Percentiles rank a stretch among this genome's conserved stretches.
phyloP scores from a whole-genome alignment of 225 moss, liverwort and hornwort species.

The Bryum argenteum region DNA sequence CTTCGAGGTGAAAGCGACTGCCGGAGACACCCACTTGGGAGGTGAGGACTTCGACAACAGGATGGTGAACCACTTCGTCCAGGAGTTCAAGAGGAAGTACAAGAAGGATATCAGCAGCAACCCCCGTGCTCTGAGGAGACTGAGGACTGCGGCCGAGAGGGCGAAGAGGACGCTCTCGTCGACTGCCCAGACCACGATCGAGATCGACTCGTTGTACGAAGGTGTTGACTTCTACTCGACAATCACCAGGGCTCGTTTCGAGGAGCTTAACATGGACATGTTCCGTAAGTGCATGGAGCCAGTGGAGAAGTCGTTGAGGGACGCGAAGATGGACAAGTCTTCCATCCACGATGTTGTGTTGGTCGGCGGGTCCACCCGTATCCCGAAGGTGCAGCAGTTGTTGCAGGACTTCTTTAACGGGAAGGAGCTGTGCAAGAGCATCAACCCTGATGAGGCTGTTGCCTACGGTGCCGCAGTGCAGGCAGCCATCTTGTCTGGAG shows the following conservation, averaged over 20 bases:
- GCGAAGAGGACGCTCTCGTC: conserved; percentile 50
- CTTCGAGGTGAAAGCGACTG: conserved; percentile 49
- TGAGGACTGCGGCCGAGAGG: conserved; percentile 45
- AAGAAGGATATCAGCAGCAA: conserved; percentile 49
- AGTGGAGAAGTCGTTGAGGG: conserved; percentile 32
- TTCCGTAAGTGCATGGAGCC: conserved; percentile 47
- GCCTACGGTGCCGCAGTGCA: conserved; percentile 47
- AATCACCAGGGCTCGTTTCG: conserved; percentile 33
- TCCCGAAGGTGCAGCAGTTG: conserved; percentile 48
- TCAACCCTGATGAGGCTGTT: conserved; percentile 44
- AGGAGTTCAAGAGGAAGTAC: conserved; percentile 48
- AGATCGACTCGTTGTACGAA: conserved; percentile 42
- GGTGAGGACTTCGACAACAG: conserved; percentile 45
- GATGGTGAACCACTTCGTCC: conserved; percentile 58
- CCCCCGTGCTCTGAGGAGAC: conserved; percentile 38
- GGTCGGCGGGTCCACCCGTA: conserved; percentile 50
- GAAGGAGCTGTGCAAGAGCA: conserved; percentile 50
- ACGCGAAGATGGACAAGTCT: conserved; percentile 42
- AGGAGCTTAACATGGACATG: conserved; percentile 49
- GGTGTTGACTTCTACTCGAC: conserved; percentile 44
- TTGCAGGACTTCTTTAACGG: conserved; percentile 44
- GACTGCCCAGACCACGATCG: conserved; percentile 41
- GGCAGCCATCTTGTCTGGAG: conserved; percentile 32
- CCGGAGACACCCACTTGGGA: conserved; percentile 38
- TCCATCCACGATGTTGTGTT: conserved; percentile 34